These are phyloP conservation scores for Psophocarpus tetragonolobus DNA, from an alignment of 306 rosid genomes.

Conservation along the genomic window DNA sequence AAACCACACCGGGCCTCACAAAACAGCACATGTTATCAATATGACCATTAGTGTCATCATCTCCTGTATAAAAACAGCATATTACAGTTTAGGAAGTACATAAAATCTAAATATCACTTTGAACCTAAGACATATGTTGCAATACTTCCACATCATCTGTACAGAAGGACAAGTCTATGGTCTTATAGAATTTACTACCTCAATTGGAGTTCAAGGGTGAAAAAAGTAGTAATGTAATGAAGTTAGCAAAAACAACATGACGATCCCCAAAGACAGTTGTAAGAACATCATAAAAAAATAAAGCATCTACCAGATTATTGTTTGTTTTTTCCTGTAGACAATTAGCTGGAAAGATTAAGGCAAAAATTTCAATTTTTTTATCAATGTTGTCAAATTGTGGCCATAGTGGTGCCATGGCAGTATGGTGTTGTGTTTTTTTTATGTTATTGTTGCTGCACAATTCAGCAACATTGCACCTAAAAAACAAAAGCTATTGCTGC, in stretches of 20 bases:
- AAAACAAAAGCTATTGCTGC: too few species aligned
- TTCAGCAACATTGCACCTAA: too few species aligned
- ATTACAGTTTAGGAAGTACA: slow-evolving; percentile 14
- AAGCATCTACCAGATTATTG: background rate
- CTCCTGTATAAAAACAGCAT: slow-evolving; percentile 60
- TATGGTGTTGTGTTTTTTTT: too few species aligned
- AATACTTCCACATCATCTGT: slow-evolving; percentile 18
- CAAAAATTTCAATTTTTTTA: background rate
- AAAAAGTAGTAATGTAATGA: background rate
- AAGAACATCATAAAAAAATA: slow-evolving; percentile 10
- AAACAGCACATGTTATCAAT: slow-evolving; percentile 94
- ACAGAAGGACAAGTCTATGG: background rate
- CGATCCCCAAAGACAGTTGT: background rate
- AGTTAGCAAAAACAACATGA: background rate
- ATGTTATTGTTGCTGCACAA: too few species aligned
- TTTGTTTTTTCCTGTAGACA: background rate
- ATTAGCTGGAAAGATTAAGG: background rate
- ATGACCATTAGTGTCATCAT: slow-evolving; percentile 97
- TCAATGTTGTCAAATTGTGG: too few species aligned
- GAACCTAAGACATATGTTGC: slow-evolving; percentile 17
- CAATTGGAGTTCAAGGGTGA: background rate
- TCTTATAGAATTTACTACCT: background rate
- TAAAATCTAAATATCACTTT: background rate
- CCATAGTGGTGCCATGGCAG: too few species aligned
- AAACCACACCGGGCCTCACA: slow-evolving; percentile 83